These are phyloP conservation scores for Collariella sp. DNA, from an alignment of 495 filamentous ascomycete genomes.

Conservation along the genomic window DNA sequence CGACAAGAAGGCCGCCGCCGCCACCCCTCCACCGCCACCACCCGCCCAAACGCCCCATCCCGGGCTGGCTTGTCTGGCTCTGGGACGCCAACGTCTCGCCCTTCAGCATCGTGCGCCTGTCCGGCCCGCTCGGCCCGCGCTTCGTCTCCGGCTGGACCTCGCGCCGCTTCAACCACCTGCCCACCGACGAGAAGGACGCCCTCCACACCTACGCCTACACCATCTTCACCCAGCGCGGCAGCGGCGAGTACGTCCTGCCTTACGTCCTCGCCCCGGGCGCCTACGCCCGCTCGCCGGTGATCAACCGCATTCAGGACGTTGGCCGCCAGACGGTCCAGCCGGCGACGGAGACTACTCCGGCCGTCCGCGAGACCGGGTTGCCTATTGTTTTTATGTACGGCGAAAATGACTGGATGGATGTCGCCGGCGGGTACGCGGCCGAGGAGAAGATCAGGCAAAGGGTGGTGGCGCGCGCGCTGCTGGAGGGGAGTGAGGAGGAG, in stretches of 20 bases:
- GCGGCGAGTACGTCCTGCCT: conserved; percentile 86
- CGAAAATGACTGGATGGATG: conserved; percentile 98
- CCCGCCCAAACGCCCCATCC: conserved; percentile 49
- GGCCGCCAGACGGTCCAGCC: conserved; percentile 53
- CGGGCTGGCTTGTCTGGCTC: conserved; percentile 80
- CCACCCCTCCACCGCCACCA: conserved; percentile 15
- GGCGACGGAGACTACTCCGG: conserved; percentile 27
- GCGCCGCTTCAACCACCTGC: conserved; percentile 82
- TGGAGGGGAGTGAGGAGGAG: conserved; percentile 57
- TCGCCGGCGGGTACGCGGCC: conserved; percentile 72
- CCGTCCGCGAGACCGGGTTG: conserved; percentile 57
- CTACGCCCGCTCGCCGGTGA: conserved; percentile 79
- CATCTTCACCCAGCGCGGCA: conserved; percentile 87
- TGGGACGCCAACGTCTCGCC: conserved; percentile 98
- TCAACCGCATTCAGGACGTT: conserved; percentile 77
- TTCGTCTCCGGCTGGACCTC: conserved; percentile 93
- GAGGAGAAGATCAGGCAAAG: conserved; percentile 70
- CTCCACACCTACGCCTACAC: conserved; percentile 89
- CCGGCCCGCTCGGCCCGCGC: conserved; percentile 85
- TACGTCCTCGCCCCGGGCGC: conserved; percentile 92
- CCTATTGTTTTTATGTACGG: conserved; percentile 93
- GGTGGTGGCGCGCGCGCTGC: conserved; percentile 47
- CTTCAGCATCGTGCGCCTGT: conserved; percentile 79
- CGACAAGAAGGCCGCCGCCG: conserved; percentile 23
- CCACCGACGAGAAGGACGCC: conserved; percentile 67